These are phyloP conservation scores for Skeletonema menzelii DNA, from an alignment of 108 stramenopile species.

Conservation along the genomic window DNA sequence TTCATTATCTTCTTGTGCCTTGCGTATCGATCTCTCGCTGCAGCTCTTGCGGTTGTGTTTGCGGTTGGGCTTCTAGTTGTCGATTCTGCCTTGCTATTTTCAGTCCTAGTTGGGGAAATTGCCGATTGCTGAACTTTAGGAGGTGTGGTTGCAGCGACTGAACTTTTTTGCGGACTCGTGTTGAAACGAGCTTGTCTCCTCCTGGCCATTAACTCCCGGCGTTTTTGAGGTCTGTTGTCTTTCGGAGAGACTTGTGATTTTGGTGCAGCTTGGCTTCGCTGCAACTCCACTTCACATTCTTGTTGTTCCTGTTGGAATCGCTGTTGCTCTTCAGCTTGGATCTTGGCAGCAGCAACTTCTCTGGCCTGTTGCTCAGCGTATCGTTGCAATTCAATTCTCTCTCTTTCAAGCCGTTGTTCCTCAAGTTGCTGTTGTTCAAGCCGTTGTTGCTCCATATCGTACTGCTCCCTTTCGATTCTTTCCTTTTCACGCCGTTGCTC, in stretches of 20 bases:
- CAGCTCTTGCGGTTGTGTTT: slow-evolving; percentile 20
- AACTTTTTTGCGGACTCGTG: neutral
- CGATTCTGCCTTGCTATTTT: neutral
- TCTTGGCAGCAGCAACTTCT: neutral
- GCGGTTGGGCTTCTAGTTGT: neutral
- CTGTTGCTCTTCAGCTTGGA: neutral
- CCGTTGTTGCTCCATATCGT: neutral
- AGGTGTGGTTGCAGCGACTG: neutral
- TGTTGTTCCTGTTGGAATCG: neutral
- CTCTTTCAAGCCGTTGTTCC: neutral
- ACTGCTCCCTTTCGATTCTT: neutral
- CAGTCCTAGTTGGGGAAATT: slow-evolving; percentile 4
- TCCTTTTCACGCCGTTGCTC: neutral
- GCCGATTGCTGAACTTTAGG: neutral
- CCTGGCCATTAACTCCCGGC: neutral
- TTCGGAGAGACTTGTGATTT: neutral
- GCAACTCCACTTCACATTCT: neutral
- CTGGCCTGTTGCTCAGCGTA: neutral
- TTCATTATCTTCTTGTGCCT: slow-evolving; percentile 28
- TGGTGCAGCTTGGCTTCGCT: neutral
- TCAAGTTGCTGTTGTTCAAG: neutral
- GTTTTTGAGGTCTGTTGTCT: neutral
- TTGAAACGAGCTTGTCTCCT: neutral
- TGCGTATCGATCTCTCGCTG: slow-evolving; percentile 41
- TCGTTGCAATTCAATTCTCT: neutral